Conservation (phyloP, 2,329 filamentous ascomycete genomes). For the Trichoderma atroviride region DNA sequence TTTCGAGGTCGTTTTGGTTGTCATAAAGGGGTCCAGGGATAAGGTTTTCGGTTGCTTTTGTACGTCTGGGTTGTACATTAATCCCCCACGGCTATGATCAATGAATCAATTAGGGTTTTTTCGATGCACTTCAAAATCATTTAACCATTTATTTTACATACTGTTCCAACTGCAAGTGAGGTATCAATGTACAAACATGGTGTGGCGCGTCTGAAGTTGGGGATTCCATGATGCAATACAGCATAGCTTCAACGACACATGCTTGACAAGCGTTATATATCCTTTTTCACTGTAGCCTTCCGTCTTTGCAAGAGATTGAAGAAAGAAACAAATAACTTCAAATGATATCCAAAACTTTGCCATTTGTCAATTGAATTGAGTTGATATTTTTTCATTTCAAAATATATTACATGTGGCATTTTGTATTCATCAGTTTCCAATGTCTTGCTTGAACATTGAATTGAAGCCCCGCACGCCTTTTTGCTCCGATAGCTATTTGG, state of each 20-base stretch:
- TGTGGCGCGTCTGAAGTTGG: neutral
- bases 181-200: neutral
- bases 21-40: slow-evolving; percentile 78
- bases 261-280: neutral
- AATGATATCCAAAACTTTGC: neutral
- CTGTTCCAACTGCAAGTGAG: neutral
- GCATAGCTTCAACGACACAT: neutral
- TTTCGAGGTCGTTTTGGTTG: slow-evolving; percentile 67
- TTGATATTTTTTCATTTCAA: neutral
- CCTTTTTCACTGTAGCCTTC: neutral
- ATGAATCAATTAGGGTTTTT: slow-evolving; percentile 47
- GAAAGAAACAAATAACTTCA: neutral
- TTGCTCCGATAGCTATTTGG: neutral
- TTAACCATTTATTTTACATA: slow-evolving; percentile 3
- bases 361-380: neutral
- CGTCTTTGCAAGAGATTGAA: neutral
- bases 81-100: slow-evolving; percentile 67
- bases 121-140: slow-evolving; percentile 21
- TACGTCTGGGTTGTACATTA: slow-evolving; percentile 73
- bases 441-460: neutral
- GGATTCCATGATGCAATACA: neutral
- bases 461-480: neutral
- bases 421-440: neutral
- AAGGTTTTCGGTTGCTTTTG: slow-evolving; percentile 67
- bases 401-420: neutral